These are phyloP conservation scores for Ramichloridium luteum DNA, from an alignment of 2,329 filamentous ascomycete species.

Conservation along the genomic window DNA sequence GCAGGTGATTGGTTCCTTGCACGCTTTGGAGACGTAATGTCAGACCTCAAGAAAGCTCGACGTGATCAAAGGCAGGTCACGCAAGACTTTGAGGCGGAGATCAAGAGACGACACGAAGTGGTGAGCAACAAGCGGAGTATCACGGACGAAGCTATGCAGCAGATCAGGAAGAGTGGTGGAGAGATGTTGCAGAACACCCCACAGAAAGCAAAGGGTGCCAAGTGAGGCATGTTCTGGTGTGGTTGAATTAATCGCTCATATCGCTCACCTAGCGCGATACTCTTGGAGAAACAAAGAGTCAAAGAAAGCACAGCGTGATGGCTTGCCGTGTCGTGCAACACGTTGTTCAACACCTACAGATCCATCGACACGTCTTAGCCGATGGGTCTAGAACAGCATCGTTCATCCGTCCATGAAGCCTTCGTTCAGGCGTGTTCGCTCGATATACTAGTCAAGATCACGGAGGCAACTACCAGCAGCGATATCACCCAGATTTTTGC, in stretches of 20 bases:
- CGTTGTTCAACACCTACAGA: not conserved
- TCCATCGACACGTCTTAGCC: not conserved
- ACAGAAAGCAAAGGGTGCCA: slow-evolving; percentile 19
- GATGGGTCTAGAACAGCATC: not conserved
- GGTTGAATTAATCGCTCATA: not conserved
- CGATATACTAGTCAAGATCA: no score
- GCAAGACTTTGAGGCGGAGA: slow-evolving; percentile 41
- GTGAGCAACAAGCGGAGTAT: slow-evolving; percentile 38
- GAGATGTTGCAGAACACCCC: slow-evolving; percentile 40
- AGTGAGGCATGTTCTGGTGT: slow-evolving; percentile 5
- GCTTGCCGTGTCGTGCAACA: no score
- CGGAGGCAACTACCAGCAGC: no score
- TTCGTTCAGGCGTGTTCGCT: no score
- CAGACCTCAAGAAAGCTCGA: slow-evolving; percentile 40
- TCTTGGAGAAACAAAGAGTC: no score
- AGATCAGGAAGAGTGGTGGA: slow-evolving; percentile 43
- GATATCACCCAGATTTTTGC: no score
- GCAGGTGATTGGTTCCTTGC: slow-evolving; percentile 49
- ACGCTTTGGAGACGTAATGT: slow-evolving; percentile 40
- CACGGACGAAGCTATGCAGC: slow-evolving; percentile 21
- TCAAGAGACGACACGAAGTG: slow-evolving; percentile 40
- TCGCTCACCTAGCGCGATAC: not conserved
- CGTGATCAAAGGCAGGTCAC: slow-evolving; percentile 43
- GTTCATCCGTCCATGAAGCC: no score
- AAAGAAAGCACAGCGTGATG: no score